phyloP scores from a whole-genome alignment of 768 basidiomycete species.

The Pleurotus pulmonarius region DNA sequence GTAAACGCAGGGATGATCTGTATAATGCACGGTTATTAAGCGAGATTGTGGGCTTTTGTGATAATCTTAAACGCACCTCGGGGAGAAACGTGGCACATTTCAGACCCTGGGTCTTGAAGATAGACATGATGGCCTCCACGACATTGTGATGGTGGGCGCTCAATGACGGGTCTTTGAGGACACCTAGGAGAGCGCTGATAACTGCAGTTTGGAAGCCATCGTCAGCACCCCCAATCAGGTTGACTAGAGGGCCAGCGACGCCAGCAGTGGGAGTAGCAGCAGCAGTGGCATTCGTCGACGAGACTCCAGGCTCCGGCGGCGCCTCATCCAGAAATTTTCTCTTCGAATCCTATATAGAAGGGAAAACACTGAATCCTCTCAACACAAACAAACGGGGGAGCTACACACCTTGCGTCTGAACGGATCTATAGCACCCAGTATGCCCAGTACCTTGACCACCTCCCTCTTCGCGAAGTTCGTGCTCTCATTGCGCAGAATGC shows the following conservation, averaged over 20 bases:
- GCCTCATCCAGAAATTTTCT: constrained; percentile 63
- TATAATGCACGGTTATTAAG: neutral
- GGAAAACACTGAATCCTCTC: neutral
- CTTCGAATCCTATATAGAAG: constrained; percentile 24
- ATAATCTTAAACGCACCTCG: constrained; percentile 52
- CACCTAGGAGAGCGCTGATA: constrained; percentile 79
- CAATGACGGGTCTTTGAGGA: constrained; percentile 86
- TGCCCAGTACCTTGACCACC: constrained; percentile 92
- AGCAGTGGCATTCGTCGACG: constrained; percentile 34
- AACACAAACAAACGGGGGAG: neutral
- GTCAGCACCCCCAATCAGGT: constrained; percentile 65
- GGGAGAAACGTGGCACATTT: constrained; percentile 95
- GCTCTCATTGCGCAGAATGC: constrained; percentile 81
- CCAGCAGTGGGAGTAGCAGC: constrained; percentile 58
- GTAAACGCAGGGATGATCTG: constrained; percentile 98
- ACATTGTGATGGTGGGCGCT: constrained; percentile 87
- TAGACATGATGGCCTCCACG: constrained; percentile 97
- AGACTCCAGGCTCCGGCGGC: too few relatives aligned
- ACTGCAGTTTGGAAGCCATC: constrained; percentile 98
- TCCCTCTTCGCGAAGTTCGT: constrained; percentile 74
- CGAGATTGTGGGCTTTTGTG: too few relatives aligned
- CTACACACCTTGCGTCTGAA: constrained; percentile 80
- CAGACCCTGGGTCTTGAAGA: constrained; percentile 96
- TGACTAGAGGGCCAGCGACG: constrained; percentile 63
- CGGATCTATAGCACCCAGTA: constrained; percentile 93